These are phyloP conservation scores for Chlorophyllum brunneum DNA, from an alignment of 768 basidiomycete species.

Conservation along the genomic window DNA sequence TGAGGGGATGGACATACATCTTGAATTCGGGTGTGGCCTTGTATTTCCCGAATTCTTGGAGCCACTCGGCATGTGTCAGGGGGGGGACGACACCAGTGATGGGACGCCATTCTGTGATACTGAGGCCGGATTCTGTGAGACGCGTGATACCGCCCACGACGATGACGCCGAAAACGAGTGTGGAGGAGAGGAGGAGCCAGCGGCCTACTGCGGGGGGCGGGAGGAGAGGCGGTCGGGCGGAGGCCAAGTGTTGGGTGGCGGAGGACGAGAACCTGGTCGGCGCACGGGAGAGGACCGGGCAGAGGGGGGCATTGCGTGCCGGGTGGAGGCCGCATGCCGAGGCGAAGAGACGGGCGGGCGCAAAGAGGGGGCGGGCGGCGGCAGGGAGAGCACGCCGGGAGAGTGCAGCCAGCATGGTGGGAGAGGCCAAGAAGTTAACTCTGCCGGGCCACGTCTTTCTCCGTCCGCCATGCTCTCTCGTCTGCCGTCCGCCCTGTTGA, in stretches of 20 bases:
- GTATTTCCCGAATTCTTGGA: slow-evolving; percentile 89
- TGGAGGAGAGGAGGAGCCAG: slow-evolving; percentile 85
- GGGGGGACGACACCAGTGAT: slow-evolving; percentile 89
- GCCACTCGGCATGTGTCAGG: slow-evolving; percentile 71
- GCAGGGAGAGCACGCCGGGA: slow-evolving; percentile 6
- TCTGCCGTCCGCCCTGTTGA: not conserved
- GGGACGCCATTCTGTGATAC: slow-evolving; percentile 97
- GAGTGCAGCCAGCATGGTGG: not conserved
- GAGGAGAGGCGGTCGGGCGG: slow-evolving; percentile 44
- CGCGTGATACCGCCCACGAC: slow-evolving; percentile 96
- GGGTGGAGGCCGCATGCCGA: not conserved
- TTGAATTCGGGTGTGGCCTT: slow-evolving; percentile 93
- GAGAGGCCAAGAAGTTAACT: not conserved
- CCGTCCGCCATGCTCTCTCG: slow-evolving; percentile 16
- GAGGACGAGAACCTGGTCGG: slow-evolving; percentile 2
- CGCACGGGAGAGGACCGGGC: not conserved
- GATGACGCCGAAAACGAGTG: slow-evolving; percentile 86
- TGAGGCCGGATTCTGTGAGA: slow-evolving; percentile 94
- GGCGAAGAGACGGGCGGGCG: not conserved
- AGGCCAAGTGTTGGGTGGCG: slow-evolving; percentile 9
- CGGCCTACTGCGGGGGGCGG: slow-evolving; percentile 68
- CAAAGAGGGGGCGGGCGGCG: not conserved
- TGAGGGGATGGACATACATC: slow-evolving; percentile 54
- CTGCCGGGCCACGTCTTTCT: not conserved
- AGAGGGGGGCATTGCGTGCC: not conserved